Percentiles rank a stretch among this genome's conserved stretches.
phyloP scores from a whole-genome alignment of 2,329 filamentous ascomycete species.

The Claviceps digitariae region DNA sequence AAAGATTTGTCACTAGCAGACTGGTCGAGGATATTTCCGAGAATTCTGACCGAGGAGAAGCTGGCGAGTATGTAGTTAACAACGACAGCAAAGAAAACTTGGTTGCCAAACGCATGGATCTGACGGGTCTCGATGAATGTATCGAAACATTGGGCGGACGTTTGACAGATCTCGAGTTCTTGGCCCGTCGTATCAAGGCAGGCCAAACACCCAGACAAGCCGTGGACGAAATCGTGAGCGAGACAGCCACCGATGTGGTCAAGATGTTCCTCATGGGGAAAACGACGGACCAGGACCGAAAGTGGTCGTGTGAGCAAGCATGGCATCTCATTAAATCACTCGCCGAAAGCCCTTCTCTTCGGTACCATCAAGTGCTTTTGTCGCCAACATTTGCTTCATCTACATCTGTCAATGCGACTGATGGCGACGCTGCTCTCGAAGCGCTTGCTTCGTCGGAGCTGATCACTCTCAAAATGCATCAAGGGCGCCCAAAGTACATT shows the following conservation, averaged over 20 bases:
- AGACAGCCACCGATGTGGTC: conserved; percentile 77
- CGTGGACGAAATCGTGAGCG: conserved; percentile 76
- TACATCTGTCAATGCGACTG: conserved; percentile 30
- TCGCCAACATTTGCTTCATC: conserved; percentile 58
- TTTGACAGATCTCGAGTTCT: conserved; percentile 88
- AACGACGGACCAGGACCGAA: conserved; percentile 31
- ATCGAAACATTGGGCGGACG: conserved; percentile 77
- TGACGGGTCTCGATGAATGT: conserved; percentile 64
- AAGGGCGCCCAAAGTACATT: conserved; percentile 67
- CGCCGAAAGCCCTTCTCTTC: conserved; percentile 50
- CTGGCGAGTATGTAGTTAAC: conserved; percentile 8
- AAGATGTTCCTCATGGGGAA: conserved; percentile 79
- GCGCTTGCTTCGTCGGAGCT: conserved; percentile 76
- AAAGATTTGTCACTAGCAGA: conserved; percentile 78
- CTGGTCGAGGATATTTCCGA: conserved; percentile 39
- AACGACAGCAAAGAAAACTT: too few relatives aligned
- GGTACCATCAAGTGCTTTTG: conserved; percentile 78
- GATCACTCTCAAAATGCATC: conserved; percentile 58
- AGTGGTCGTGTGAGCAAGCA: conserved; percentile 75
- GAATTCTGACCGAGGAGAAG: conserved; percentile 11
- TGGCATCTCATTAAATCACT: conserved; percentile 80
- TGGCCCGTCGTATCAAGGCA: conserved; percentile 77
- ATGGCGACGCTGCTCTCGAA: conserved; percentile 64
- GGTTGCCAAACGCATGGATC: conserved; percentile 24
- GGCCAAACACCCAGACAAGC: conserved; percentile 74